Evolutionary conservation across 805 yeast species (phyloP), one percentile per base, ranked within the genome.

Genomic region (Cyberlindnera bimundalis): DNA sequence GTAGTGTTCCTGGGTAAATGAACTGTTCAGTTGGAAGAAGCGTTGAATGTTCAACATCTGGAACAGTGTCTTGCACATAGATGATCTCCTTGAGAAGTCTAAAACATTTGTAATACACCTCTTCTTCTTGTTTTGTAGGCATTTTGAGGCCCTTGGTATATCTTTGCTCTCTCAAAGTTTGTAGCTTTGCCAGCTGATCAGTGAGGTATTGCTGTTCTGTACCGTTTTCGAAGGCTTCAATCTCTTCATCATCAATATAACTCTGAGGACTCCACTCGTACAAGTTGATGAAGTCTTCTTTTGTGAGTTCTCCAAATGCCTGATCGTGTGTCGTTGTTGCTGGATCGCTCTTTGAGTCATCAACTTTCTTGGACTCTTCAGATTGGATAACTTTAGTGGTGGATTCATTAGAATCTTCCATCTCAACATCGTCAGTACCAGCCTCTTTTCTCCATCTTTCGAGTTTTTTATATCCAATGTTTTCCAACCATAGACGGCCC

Each of bases 1-100:
- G 96, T 55, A 90, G 70, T 1, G 83, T 73, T 34, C 97, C 97
- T 27, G 75, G 65, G 55, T 86, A 89, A 49, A 81, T 86, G 18
- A 80, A 75, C 56, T 79, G 79, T 42, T 84, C 70, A 1, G 84
- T 81, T 1, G 96, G 95, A 34, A 90, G 59, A 18, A 62, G 62
- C 29, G 65, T 61, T 32, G 65, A 59, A 16, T 48, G 55, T 19
- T 61, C 61, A 10, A 66, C 34, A 18, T 52, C 63, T 46, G 53
- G 60, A 6, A 58, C 60, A 49, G 42, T 72, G 47, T 44, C 72
- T 47, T 35, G 70, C 30, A 42, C 65, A 38, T 51, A 59, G 36
- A 71, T 43, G 40, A 76, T 65, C 32, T 75, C 68, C 12, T 71
- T 65, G 42, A 83, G 51, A 24, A 74, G 45, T 53, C 78, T 66